Evolutionary conservation across 768 basidiomycete genomes (phyloP).

Genomic region (Paxillus involutus): DNA sequence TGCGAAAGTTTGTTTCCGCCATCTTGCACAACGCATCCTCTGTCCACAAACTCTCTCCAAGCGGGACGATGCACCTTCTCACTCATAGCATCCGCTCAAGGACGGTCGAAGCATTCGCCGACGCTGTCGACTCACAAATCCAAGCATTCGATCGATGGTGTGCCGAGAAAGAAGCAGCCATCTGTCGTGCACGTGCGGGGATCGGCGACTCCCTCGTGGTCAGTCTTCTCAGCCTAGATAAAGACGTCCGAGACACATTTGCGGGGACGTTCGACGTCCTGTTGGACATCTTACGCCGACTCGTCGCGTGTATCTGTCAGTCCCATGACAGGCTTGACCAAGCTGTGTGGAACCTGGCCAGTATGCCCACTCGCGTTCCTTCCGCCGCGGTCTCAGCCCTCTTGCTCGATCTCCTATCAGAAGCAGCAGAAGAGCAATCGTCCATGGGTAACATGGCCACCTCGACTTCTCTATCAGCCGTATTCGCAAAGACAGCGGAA

Average conservation of each 20-base stretch:
- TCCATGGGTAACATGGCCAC: slow-evolving; percentile 58
- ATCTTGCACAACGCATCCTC: slow-evolving; percentile 39
- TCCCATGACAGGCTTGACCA: slow-evolving; percentile 26
- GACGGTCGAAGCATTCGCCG: slow-evolving; percentile 81
- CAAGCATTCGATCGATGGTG: slow-evolving; percentile 68
- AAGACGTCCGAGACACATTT: slow-evolving; percentile 55
- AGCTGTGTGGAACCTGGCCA: slow-evolving; percentile 41
- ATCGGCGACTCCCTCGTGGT: slow-evolving; percentile 41
- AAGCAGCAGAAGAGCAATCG: slow-evolving; percentile 54
- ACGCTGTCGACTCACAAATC: slow-evolving; percentile 65
- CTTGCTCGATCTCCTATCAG: slow-evolving; percentile 63
- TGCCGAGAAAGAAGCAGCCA: slow-evolving; percentile 61
- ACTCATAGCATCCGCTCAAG: slow-evolving; percentile 37
- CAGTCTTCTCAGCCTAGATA: slow-evolving; percentile 68
- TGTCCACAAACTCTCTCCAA: slow-evolving; percentile 19
- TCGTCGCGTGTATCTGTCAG: slow-evolving; percentile 31
- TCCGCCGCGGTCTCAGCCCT: slow-evolving; percentile 56
- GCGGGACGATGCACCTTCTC: slow-evolving; percentile 21
- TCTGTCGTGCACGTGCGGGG: slow-evolving; percentile 60
- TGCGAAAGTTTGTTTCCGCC: slow-evolving; percentile 59
- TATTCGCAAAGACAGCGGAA: slow-evolving; percentile 63
- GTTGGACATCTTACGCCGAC: slow-evolving; percentile 43
- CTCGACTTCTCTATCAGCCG: slow-evolving; percentile 54
- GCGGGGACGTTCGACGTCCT: slow-evolving; percentile 58
- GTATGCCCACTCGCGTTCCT: slow-evolving; percentile 38